Base-by-base conservation (phyloP, 2,329 filamentous ascomycete species). In the Aspergillaceae sp. region DNA sequence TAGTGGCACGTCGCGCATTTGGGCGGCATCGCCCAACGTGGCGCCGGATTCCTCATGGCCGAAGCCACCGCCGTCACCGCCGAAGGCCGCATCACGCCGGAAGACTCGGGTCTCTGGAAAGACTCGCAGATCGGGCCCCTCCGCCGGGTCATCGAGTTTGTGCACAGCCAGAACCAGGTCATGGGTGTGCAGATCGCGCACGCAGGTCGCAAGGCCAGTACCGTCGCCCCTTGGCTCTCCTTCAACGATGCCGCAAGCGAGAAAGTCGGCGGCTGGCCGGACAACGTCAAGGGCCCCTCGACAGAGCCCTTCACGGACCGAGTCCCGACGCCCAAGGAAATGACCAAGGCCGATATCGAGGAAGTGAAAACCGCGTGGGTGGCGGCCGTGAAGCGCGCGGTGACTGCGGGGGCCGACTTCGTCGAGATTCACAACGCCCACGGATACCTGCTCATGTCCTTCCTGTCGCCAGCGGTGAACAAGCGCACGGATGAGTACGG, bases 1-100 rank as follows among this genome's bases (percentile, higher is more conserved):
- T 85, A 85, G 62, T 95, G 82, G 78, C 88, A 95, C 65, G 72
- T 91, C 42, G 82, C 88, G 10, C 89, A 94, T 60, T 74, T 91
- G 28, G 87, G 88, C 47, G 83, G 87, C 50, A 89, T 89, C 55
- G 77, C 87, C 26, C 74, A 84, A 48, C 80, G 84, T 46, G 90
- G 90, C 8, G 83, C 86, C 0, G 85, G 80, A 1, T 72, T 94
- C 11, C 72, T 84, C 42, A 79, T 89, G 49, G 74, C 90, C 47
- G 90, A 95, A 70, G 87, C 89, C 28, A 89, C 86, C 0, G 74
- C 82, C 30, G 85, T 94, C 0, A 73, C 79, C 7, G 69, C 86
- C 4, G 81, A 90, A 55, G 89, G 89, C 29, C 79, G 90, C 46
- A 94, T 94, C 71, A 85, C 86, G 0, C 87, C 88, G 0, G 48